Evolutionary conservation across 2,329 filamentous ascomycete genomes (phyloP), one percentile per base, ranked within the genome.

Genomic region (Scedosporium minutisporum): DNA sequence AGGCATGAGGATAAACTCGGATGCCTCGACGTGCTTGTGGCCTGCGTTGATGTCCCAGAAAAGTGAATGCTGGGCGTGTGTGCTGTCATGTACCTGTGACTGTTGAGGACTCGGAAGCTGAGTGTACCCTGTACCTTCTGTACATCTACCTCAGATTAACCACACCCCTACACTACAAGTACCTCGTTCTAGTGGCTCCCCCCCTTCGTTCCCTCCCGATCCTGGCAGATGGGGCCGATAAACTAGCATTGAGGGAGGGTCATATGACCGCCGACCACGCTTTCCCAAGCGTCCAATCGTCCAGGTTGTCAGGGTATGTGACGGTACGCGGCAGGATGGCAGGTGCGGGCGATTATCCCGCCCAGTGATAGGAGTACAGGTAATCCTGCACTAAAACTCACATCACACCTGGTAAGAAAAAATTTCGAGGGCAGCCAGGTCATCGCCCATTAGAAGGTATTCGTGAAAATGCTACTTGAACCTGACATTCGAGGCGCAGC

Each of bases 191-290:
- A 55, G 18, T 27, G 23, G 23, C 48, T 21, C 23, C 12, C 23
- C 18, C 51, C 51, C 23, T 55, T 55, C 51, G 23, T 55, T 27
- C 33, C 48, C 23, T 55, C 48, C 48, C 51, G 51, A 55, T 55
- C 51, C 51, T 55, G 51, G 51, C 58, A 60, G 58, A 60, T 60
- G 23, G 38, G 23, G 58, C 41, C 41, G 58, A 51, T 60, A 48
- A 48, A 60, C 58, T 46, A 18, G 58, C 58, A 60, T 60, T 51
- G 21, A 60, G 42, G 44, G 21, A 46, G 58, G 58, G 58, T 60
- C 58, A 60, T 60, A 60, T 60, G 58, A 60, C 58, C 58, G 21
- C 41, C 38, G 42, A 42, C 42, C 58, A 58, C 29, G n/a, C 29
- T 42, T 53, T 53, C 18, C 21, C 21, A 53, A 4, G 48, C 6